Evolutionary conservation across 2,329 filamentous ascomycete genomes (phyloP).

Genomic region (Penicillium concentricum): DNA sequence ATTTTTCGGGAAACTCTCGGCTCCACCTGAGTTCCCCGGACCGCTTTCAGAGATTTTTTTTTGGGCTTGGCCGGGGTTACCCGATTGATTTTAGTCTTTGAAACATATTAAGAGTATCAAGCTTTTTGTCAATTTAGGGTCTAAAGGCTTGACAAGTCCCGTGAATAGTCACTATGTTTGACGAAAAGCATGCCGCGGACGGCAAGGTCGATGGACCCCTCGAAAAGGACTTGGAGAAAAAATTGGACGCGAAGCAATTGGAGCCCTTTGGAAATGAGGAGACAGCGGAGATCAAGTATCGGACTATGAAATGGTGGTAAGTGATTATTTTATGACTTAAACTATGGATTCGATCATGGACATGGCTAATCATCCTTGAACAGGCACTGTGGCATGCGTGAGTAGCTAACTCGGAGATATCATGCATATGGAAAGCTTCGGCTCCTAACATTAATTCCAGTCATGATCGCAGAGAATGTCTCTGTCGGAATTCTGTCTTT

Average conservation of each 20-base stretch:
- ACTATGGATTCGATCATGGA: neutral
- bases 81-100: neutral
- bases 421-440: neutral
- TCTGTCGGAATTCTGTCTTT: constrained; percentile 59
- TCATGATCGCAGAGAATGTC: constrained; percentile 61
- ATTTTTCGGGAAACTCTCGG: constrained; percentile 2
- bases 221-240: constrained; percentile 17
- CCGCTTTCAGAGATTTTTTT: constrained; percentile 7
- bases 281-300: constrained; percentile 48
- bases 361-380: constrained; percentile 6
- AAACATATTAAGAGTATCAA: neutral
- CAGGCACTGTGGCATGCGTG: constrained; percentile 41
- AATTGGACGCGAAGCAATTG: constrained; percentile 17
- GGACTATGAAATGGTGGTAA: constrained; percentile 49
- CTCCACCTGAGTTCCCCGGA: constrained; percentile 7
- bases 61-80: neutral
- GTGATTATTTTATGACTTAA: neutral
- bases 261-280: constrained; percentile 43
- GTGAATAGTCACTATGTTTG: constrained; percentile 14
- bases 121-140: neutral
- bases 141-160: neutral
- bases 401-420: constrained; percentile 10
- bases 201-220: constrained; percentile 12
- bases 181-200: constrained; percentile 17
- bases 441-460: constrained; percentile 24